Evolutionary conservation across 768 basidiomycete genomes (phyloP).

Genomic region (Lentinula edodes): DNA sequence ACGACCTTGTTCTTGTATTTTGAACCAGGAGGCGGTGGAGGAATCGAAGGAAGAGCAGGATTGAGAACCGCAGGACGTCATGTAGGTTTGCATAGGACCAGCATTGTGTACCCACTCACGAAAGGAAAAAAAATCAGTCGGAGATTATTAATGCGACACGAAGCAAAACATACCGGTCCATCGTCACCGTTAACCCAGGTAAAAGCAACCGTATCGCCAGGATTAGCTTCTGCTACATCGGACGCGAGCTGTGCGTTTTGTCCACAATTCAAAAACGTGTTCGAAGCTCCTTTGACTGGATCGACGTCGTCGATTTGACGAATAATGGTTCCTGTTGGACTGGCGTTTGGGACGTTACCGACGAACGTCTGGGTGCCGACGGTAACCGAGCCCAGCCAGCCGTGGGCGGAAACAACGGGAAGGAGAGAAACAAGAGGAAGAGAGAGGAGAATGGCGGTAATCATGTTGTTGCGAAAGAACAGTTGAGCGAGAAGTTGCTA

Average conservation of each 20-base stretch:
- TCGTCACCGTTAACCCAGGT: constrained; percentile 34
- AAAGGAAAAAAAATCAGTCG: not conserved
- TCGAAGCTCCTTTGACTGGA: constrained; percentile 41
- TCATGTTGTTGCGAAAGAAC: not conserved
- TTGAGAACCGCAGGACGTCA: constrained; percentile 36
- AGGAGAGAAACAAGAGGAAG: not conserved
- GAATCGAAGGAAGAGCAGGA: constrained; percentile 36
- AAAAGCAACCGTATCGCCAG: constrained; percentile 36
- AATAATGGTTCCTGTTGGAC: constrained; percentile 30
- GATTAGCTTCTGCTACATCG: constrained; percentile 35
- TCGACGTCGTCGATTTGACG: constrained; percentile 34
- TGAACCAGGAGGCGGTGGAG: constrained; percentile 42
- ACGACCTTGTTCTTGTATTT: constrained; percentile 32
- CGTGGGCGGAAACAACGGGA: constrained; percentile 4
- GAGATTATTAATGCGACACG: not conserved
- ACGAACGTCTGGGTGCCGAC: not conserved
- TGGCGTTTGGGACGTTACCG: constrained; percentile 5
- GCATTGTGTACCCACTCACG: constrained; percentile 38
- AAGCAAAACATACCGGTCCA: constrained; percentile 14
- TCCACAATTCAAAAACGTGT: constrained; percentile 39
- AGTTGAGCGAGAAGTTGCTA: no score
- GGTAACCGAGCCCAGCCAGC: constrained; percentile 1
- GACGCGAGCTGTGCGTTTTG: constrained; percentile 33
- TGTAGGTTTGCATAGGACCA: constrained; percentile 48
- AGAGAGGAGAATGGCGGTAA: not conserved